Evolutionary conservation across 768 basidiomycete species (phyloP).

Genomic region (Suillus bovinus): DNA sequence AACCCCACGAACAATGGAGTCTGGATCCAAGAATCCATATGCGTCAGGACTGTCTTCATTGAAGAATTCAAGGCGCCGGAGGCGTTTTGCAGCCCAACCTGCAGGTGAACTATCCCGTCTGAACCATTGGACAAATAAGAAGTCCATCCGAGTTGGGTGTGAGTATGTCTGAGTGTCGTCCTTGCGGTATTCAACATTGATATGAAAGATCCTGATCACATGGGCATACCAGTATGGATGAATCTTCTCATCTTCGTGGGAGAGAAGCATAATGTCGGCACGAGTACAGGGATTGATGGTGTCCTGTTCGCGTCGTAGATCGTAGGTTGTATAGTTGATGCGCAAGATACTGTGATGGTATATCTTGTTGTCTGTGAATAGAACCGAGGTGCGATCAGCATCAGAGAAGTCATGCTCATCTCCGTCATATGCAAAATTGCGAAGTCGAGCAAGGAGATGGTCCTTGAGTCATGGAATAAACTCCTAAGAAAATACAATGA

Average conservation of each 20-base stretch:
- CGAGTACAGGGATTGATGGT: conserved; percentile 20
- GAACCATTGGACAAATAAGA: conserved; percentile 45
- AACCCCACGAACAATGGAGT: conserved; percentile 34
- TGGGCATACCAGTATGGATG: conserved; percentile 41
- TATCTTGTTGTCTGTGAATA: conserved; percentile 17
- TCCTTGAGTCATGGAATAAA: conserved; percentile 25
- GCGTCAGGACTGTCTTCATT: too few species aligned
- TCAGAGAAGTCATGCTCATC: conserved; percentile 21
- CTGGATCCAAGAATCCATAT: conserved; percentile 48
- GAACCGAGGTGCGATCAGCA: conserved; percentile 22
- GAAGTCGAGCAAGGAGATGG: conserved; percentile 11
- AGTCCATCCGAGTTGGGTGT: conserved; percentile 27
- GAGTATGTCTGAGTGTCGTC: neutral
- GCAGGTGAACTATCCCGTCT: too few species aligned
- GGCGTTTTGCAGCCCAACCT: too few species aligned
- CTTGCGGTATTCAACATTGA: conserved; percentile 11
- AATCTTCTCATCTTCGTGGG: neutral
- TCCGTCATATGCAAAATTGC: conserved; percentile 11
- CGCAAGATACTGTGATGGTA: conserved; percentile 34
- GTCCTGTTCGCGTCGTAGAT: conserved; percentile 21
- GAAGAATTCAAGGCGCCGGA: too few species aligned
- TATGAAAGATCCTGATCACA: conserved; percentile 21
- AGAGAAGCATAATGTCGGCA: conserved; percentile 32
- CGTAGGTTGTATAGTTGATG: conserved; percentile 31
- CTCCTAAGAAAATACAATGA: conserved; percentile 20